Evolutionary conservation across 1,284 basidiomycete species (phyloP), one percentile per base, ranked within the genome.

Genomic region (Mycena citricolor): DNA sequence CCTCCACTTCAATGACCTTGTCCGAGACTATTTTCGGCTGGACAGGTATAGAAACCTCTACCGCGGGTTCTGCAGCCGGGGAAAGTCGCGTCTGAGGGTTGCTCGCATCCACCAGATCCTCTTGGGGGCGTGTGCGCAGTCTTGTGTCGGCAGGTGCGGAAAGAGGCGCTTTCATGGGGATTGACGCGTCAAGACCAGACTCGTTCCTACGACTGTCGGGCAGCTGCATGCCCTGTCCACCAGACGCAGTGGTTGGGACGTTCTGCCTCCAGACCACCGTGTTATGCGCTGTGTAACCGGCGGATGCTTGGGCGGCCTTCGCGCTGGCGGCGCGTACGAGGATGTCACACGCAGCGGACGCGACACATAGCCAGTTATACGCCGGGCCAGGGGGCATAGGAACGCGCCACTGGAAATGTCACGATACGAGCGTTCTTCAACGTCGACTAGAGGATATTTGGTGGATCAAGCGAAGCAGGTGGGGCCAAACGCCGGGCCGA

Each of bases 351-450:
- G 76, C 62, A 12, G 81, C 76, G 45, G 76, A 74, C 28, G 76
- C 66, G 25, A 84, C 82, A 57, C 81, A 83, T 44, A 83, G 61
- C 79, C 81, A 85, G 68, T 81, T 83, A 65, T 76, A 86, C 19
- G 73, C 74, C 32, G 81, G 76, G 32, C 82, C 74, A 37, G 84
- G 81, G 53, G 81, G 80, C 83, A 86, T 85, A n/a, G n/a, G n/a
- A n/a, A n/a, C n/a, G n/a, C n/a, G n/a, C n/a, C n/a, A n/a, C n/a
- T n/a, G n/a, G n/a, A n/a, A n/a, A n/a, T n/a, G n/a, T n/a, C n/a
- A n/a, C n/a, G n/a, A n/a, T n/a, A n/a, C n/a, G n/a, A n/a, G n/a
- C n/a, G n/a, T n/a, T n/a, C n/a, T n/a, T n/a, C n/a, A n/a, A n/a
- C n/a, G n/a, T n/a, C n/a, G n/a, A n/a, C n/a, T n/a, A n/a, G n/a